Conservation (phyloP, 2,329 filamentous ascomycete species). For the Camillea tinctor region DNA sequence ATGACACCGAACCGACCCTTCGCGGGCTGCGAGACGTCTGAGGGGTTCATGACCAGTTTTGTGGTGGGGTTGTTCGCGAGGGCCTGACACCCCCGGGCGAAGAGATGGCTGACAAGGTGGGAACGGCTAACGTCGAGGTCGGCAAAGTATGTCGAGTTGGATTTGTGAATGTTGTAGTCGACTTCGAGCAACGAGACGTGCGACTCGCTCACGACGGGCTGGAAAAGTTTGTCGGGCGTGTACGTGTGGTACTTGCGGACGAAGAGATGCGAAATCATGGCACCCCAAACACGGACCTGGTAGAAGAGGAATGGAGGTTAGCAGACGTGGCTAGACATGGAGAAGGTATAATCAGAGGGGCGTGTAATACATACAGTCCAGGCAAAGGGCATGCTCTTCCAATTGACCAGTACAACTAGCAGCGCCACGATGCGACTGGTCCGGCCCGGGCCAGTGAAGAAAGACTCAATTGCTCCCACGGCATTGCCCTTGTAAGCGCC, state of each 20-base stretch:
- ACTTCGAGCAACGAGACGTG: conserved; percentile 72
- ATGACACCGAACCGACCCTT: conserved; percentile 59
- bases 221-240: conserved; percentile 67
- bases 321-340: not conserved
- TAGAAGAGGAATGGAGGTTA: not conserved
- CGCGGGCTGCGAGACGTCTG: conserved; percentile 44
- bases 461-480: conserved; percentile 37
- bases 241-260: conserved; percentile 48
- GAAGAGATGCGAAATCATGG: conserved; percentile 54
- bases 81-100: conserved; percentile 56
- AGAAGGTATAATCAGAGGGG: not conserved
- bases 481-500: conserved; percentile 47
- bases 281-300: conserved; percentile 58
- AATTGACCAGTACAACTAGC: conserved; percentile 60
- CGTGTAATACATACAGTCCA: conserved; percentile 64
- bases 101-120: conserved; percentile 71
- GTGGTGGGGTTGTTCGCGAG: conserved; percentile 49
- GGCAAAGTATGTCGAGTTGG: conserved; percentile 81
- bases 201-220: conserved; percentile 64
- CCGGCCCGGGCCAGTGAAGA: conserved; percentile 54
- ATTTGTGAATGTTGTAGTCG: conserved; percentile 85
- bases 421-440: conserved; percentile 53
- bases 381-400: conserved; percentile 71
- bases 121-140: conserved; percentile 83
- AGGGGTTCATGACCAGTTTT: conserved; percentile 50